Evolutionary conservation across 1,139 yeast species (phyloP).

Genomic region (Citeromyces hawaiiensis): DNA sequence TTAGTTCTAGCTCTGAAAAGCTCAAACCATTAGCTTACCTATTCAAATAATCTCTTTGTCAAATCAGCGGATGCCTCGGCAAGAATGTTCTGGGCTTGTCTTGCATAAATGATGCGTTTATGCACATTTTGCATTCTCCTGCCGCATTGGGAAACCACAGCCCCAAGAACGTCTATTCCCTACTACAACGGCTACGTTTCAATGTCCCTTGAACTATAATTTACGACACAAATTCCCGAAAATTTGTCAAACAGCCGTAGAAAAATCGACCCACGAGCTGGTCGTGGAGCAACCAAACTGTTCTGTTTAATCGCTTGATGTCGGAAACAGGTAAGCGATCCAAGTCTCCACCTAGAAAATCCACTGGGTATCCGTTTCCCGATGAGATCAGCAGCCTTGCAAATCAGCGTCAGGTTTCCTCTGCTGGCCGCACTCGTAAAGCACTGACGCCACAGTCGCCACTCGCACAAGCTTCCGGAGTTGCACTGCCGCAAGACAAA

Average conservation of each 20-base stretch:
- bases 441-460: background rate
- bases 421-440: constrained; percentile 1
- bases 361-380: background rate
- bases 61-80: background rate
- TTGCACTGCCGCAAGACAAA: background rate
- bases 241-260: too few species aligned
- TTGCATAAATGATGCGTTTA: background rate
- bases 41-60: too few species aligned
- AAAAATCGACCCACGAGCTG: too few species aligned
- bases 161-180: background rate
- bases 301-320: background rate
- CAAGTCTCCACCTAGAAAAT: background rate
- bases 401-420: background rate
- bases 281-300: background rate
- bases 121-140: background rate
- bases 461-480: background rate
- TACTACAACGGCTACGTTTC: background rate
- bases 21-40: too few species aligned
- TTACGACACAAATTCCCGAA: too few species aligned
- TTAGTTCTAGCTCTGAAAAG: too few species aligned
- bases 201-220: too few species aligned
- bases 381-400: background rate
- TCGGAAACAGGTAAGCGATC: background rate
- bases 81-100: background rate
- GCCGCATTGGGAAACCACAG: background rate